Evolutionary conservation across 2,329 filamentous ascomycete species (phyloP), one percentile per base, ranked within the genome.

Genomic region (Hypoxylon sp.): DNA sequence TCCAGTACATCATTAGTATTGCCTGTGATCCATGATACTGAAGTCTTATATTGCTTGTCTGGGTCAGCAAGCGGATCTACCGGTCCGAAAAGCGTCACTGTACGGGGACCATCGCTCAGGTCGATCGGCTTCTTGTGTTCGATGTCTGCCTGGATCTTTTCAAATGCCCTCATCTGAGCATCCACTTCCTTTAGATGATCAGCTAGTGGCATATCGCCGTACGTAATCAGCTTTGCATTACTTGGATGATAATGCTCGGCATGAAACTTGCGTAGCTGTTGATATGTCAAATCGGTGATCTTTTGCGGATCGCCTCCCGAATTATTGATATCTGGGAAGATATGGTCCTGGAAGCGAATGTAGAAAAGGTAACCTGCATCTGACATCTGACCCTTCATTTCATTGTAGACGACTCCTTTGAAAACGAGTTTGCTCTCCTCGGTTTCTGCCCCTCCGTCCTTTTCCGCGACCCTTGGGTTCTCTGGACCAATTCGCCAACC

Each of bases 331-430:
- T 92, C 91, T 0, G 96, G 96, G 77, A 97, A 96, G 59, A 99
- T 93, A 78, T 96, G 92, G 75, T 98, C 94, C 77, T 97, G 93
- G 80, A 97, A 99, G 58, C 92, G 88, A 73, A 98, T 97, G 79
- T 98, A 98, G 83, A 93, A 99, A 0, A 98, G 84, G 76, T 99
- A 99, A 72, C 93, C 93, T 6, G 95, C 94, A 79, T 99, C 96
- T 1, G 96, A 98, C 91, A 98, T 97, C 78, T 98, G 94, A 0
- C 96, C 96, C 82, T 99, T 99, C 96, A 99, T 99, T 83, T 99
- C 96, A 76, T 99, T 99, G 83, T 98, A 98, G 0, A 98, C 95
- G 1, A 98, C 96, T 27, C 95, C 95, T 82, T 98, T 98, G 86
- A 98, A 98, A 0, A 97, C 93, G 44, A 97, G 82, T 70, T 89